These are phyloP conservation scores for Cicer chorassanicum DNA, from an alignment of 306 rosid species.

Conservation along the genomic window DNA sequence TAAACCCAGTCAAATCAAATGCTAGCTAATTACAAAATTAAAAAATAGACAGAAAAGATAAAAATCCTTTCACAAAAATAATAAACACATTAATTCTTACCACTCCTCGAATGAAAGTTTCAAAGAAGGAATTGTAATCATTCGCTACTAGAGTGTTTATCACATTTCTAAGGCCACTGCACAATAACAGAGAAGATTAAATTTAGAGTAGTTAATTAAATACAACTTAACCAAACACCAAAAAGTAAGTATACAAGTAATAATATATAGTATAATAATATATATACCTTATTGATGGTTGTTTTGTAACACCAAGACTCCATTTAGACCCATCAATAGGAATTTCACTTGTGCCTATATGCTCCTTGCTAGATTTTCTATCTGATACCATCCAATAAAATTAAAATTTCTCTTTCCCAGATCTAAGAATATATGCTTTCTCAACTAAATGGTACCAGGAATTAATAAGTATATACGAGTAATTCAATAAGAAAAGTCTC, in stretches of 20 bases:
- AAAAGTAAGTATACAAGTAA: neutral
- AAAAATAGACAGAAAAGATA: no score
- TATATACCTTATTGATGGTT: conserved; percentile 16
- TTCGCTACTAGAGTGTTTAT: conserved; percentile 6
- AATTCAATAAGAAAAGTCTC: no score
- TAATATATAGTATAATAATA: neutral
- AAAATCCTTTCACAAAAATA: no score
- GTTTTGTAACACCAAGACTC: conserved; percentile 39
- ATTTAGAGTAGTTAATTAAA: conserved; percentile 17
- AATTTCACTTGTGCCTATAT: conserved; percentile 27
- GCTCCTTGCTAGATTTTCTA: conserved; percentile 21
- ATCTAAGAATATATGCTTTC: neutral
- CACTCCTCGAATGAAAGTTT: conserved; percentile 53
- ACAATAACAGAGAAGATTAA: conserved; percentile 39
- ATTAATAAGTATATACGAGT: no score
- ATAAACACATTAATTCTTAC: conserved; percentile 43
- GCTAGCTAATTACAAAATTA: no score
- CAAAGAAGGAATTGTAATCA: conserved; percentile 34
- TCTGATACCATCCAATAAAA: conserved; percentile 55
- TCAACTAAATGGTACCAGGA: neutral
- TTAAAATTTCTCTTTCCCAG: neutral
- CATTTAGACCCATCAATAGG: conserved; percentile 44
- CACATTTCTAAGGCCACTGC: conserved; percentile 53
- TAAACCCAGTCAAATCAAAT: no score
- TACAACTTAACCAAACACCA: neutral